Evolutionary conservation across 805 yeast species (phyloP).

Genomic region (Metschnikowia shivogae): DNA sequence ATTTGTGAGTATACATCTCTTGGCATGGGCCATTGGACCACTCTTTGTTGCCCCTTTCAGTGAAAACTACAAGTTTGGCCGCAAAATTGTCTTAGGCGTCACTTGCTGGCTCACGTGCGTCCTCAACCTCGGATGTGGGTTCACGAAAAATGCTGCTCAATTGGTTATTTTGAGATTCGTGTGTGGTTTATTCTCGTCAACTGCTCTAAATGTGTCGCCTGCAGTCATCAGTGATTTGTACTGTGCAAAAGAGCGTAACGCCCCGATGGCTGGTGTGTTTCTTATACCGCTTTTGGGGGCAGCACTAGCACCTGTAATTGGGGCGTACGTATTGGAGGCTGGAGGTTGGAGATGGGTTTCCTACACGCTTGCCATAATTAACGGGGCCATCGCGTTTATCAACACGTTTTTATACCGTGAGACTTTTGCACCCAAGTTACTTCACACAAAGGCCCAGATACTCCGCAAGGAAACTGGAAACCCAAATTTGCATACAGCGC

Average conservation of each 20-base stretch:
- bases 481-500: slow-evolving; percentile 33
- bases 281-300: slow-evolving; percentile 38
- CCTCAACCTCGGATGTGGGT: slow-evolving; percentile 37
- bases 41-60: slow-evolving; percentile 37
- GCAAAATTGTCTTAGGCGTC: slow-evolving; percentile 30
- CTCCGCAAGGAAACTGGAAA: slow-evolving; percentile 35
- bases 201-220: slow-evolving; percentile 37
- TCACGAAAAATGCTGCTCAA: slow-evolving; percentile 30
- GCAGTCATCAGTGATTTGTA: slow-evolving; percentile 37
- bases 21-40: slow-evolving; percentile 42
- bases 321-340: slow-evolving; percentile 32
- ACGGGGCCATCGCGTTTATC: slow-evolving; percentile 29
- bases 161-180: slow-evolving; percentile 31
- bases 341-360: slow-evolving; percentile 37
- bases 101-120: slow-evolving; percentile 32
- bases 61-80: slow-evolving; percentile 34
- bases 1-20: slow-evolving; percentile 33
- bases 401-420: slow-evolving; percentile 31
- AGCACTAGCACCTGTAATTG: slow-evolving; percentile 35
- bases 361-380: slow-evolving; percentile 31
- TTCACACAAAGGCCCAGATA: slow-evolving; percentile 24
- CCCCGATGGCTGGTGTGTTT: slow-evolving; percentile 35
- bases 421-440: slow-evolving; percentile 34
- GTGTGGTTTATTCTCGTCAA: slow-evolving; percentile 38
- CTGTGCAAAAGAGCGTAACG: slow-evolving; percentile 29